Conservation (phyloP, 768 basidiomycete genomes). For the Rossbeevera mucosa region DNA sequence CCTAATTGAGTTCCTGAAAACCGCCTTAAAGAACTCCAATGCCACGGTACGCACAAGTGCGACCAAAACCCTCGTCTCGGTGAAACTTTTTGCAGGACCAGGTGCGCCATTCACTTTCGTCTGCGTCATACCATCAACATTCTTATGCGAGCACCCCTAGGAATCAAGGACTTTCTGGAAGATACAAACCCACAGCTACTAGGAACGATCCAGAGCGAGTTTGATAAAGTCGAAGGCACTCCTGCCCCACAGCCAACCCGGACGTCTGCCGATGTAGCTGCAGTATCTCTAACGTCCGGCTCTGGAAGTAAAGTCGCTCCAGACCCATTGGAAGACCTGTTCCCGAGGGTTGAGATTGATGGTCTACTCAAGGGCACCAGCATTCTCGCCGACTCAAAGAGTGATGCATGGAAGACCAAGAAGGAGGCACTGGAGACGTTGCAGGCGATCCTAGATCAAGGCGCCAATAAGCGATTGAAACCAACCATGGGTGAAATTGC, state of each 20-base stretch:
- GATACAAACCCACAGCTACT: slow-evolving; percentile 93
- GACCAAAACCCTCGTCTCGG: slow-evolving; percentile 86
- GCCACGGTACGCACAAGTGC: slow-evolving; percentile 90
- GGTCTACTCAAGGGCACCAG: slow-evolving; percentile 77
- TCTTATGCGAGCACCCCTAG: slow-evolving; percentile 38
- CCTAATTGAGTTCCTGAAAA: slow-evolving; percentile 89
- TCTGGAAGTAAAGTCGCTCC: slow-evolving; percentile 36
- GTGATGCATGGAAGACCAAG: slow-evolving; percentile 93
- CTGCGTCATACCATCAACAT: background rate
- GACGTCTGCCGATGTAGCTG: slow-evolving; percentile 69
- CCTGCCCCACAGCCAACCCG: slow-evolving; percentile 74
- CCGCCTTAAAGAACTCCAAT: slow-evolving; percentile 86
- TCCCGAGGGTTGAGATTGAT: slow-evolving; percentile 93
- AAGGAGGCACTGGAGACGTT: slow-evolving; percentile 91
- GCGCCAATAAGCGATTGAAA: slow-evolving; percentile 88
- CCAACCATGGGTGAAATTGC: slow-evolving; percentile 90
- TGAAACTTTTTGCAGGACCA: slow-evolving; percentile 87
- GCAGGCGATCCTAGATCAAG: slow-evolving; percentile 82
- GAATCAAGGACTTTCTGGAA: slow-evolving; percentile 87
- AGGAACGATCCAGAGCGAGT: slow-evolving; percentile 84
- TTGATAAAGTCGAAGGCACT: slow-evolving; percentile 84
- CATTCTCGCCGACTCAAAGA: slow-evolving; percentile 79
- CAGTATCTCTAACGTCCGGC: slow-evolving; percentile 40
- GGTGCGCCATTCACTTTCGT: slow-evolving; percentile 42
- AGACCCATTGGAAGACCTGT: slow-evolving; percentile 89